Percentiles rank a stretch among this genome's conserved stretches.
These are phyloP conservation scores for Fusarium sp. DNA, from an alignment of 2,329 filamentous ascomycete species.

Conservation along the genomic window DNA sequence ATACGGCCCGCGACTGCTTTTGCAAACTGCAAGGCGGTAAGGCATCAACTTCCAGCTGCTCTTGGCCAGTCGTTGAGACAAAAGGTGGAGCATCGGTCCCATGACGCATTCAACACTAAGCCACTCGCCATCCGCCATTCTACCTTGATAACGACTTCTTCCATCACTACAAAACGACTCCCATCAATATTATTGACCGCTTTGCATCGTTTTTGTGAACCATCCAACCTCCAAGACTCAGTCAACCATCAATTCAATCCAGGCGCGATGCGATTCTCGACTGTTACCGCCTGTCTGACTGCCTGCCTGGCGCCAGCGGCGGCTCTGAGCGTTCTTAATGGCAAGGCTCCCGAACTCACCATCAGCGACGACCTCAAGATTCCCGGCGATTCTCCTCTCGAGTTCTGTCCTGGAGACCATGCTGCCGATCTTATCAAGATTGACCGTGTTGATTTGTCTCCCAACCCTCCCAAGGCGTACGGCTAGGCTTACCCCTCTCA, in stretches of 20 bases:
- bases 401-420: slow-evolving; percentile 78
- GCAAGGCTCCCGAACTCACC: slow-evolving; percentile 53
- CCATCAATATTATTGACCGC: slow-evolving; percentile 15
- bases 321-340: slow-evolving; percentile 58
- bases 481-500: slow-evolving; percentile 52
- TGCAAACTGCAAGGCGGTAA: slow-evolving; percentile 41
- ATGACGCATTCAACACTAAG: slow-evolving; percentile 53
- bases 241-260: background rate
- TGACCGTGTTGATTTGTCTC: slow-evolving; percentile 80
- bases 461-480: slow-evolving; percentile 90
- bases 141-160: slow-evolving; percentile 43
- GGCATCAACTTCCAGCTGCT: slow-evolving; percentile 40
- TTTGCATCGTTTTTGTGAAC: slow-evolving; percentile 5
- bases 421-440: slow-evolving; percentile 78
- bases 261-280: slow-evolving; percentile 52
- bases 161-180: slow-evolving; percentile 32
- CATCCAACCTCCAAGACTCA: background rate
- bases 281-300: slow-evolving; percentile 60
- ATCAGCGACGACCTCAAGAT: slow-evolving; percentile 71
- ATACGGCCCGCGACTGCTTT: slow-evolving; percentile 22
- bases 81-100: slow-evolving; percentile 48
- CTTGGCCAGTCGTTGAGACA: slow-evolving; percentile 31
- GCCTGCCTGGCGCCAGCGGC: slow-evolving; percentile 59
- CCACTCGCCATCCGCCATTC: slow-evolving; percentile 45
- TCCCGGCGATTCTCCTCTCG: slow-evolving; percentile 86